Percentiles rank a stretch among this genome's conserved stretches.
Evolutionary conservation across 805 yeast genomes (phyloP).

Genomic region (Scheffersomyces stipitis): DNA sequence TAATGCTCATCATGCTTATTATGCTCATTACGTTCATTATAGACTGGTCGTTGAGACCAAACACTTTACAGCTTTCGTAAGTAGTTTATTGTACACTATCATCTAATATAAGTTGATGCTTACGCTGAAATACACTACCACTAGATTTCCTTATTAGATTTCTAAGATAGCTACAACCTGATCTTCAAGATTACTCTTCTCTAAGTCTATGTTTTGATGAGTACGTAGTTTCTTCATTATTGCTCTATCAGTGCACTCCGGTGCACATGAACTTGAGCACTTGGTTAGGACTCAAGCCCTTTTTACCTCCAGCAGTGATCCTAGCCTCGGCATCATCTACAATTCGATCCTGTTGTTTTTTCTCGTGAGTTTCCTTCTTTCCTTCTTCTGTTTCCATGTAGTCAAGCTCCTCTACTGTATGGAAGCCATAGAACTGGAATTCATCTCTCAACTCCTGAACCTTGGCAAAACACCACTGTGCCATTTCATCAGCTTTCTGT

Average conservation of each 20-base stretch:
- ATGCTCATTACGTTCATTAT: too few species aligned
- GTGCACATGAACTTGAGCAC: conserved; percentile 41
- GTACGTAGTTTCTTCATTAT: too few species aligned
- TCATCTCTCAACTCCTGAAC: conserved; percentile 54
- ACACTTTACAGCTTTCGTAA: not conserved
- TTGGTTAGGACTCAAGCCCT: conserved; percentile 31
- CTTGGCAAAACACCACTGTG: conserved; percentile 65
- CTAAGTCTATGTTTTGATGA: too few species aligned
- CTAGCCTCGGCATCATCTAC: conserved; percentile 25
- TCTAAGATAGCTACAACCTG: too few species aligned
- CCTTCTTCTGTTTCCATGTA: conserved; percentile 33
- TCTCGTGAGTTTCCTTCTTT: conserved; percentile 23
- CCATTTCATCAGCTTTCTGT: conserved; percentile 50
- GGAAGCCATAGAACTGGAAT: conserved; percentile 62
- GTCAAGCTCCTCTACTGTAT: conserved; percentile 49
- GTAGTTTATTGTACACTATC: too few species aligned
- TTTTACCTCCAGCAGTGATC: conserved; percentile 25
- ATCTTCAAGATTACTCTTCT: too few species aligned
- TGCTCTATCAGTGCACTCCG: too few species aligned
- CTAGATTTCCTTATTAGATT: too few species aligned
- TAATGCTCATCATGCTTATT: conserved; percentile 1
- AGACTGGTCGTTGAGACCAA: too few species aligned
- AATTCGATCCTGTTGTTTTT: conserved; percentile 16
- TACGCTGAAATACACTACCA: too few species aligned
- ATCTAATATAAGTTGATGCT: too few species aligned